Percentiles rank a stretch among this genome's conserved stretches.
These are phyloP conservation scores for Dendrobium officinale DNA, from an alignment of 106 monocot genomes.

Conservation along the genomic window DNA sequence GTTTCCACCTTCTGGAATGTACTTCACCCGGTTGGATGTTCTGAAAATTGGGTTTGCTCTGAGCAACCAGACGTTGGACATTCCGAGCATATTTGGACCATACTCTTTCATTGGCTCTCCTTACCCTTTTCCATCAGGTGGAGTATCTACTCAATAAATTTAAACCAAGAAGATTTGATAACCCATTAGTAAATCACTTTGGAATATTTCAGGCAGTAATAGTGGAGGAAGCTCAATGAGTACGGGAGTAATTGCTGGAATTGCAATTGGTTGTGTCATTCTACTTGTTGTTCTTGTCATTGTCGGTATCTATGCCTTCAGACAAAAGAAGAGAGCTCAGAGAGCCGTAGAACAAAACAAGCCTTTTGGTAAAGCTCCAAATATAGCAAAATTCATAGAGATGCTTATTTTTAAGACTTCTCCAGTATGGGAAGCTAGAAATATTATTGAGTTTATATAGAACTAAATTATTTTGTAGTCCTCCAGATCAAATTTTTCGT, in stretches of 20 bases:
- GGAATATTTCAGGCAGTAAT: conserved; percentile 15
- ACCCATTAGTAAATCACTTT: too few relatives aligned
- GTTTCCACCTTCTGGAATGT: conserved; percentile 35
- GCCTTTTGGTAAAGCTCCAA: conserved; percentile 2
- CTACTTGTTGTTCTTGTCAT: background rate
- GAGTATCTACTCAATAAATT: background rate
- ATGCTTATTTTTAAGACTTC: too few relatives aligned
- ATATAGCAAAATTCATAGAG: background rate
- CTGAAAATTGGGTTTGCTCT: conserved; percentile 46
- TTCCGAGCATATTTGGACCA: conserved; percentile 51
- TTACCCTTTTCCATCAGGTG: conserved; percentile 50
- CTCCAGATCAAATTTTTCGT: background rate
- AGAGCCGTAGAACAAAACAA: background rate
- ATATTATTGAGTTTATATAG: too few relatives aligned
- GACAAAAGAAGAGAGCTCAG: conserved; percentile 2
- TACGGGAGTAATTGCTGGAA: background rate
- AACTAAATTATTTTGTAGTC: too few relatives aligned
- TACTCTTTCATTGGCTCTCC: conserved; percentile 47
- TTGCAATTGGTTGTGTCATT: conserved; percentile 6
- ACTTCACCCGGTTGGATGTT: conserved; percentile 54
- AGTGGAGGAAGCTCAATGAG: conserved; percentile 2
- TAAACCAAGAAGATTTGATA: too few relatives aligned
- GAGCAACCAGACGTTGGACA: conserved; percentile 51
- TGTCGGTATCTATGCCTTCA: background rate
- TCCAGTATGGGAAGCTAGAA: too few relatives aligned